These are phyloP conservation scores for Fusarium albosuccineum DNA, from an alignment of 2,329 filamentous ascomycete species.

Conservation along the genomic window DNA sequence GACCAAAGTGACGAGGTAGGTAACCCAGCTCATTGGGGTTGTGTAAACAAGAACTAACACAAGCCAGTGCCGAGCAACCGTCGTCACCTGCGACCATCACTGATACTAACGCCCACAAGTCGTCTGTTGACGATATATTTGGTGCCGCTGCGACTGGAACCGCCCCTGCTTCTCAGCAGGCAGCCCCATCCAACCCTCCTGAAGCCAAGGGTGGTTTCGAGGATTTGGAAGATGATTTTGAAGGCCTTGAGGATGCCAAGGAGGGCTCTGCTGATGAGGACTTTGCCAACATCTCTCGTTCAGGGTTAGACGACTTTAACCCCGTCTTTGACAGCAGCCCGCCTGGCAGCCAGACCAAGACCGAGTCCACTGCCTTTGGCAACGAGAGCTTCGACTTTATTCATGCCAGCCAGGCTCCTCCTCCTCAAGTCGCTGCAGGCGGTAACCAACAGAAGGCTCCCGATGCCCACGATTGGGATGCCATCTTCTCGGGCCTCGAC, in stretches of 20 bases:
- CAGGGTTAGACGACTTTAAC: slow-evolving; percentile 82
- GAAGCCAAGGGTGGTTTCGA: slow-evolving; percentile 71
- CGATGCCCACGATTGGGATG: slow-evolving; percentile 88
- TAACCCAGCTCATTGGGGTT: not conserved
- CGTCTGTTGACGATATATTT: slow-evolving; percentile 59
- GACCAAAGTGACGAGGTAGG: slow-evolving; percentile 45
- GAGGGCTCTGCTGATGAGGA: slow-evolving; percentile 85
- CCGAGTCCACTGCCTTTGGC: slow-evolving; percentile 64
- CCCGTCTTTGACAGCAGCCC: slow-evolving; percentile 82
- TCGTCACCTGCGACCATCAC: slow-evolving; percentile 51
- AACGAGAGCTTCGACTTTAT: slow-evolving; percentile 72
- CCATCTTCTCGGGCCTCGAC: slow-evolving; percentile 88
- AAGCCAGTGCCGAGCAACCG: slow-evolving; percentile 46
- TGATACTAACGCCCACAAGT: slow-evolving; percentile 45
- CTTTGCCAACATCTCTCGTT: slow-evolving; percentile 79
- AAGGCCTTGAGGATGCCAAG: slow-evolving; percentile 85
- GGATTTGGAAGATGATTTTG: slow-evolving; percentile 84
- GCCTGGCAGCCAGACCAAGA: slow-evolving; percentile 66
- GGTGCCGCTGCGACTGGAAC: slow-evolving; percentile 50
- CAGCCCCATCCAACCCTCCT: slow-evolving; percentile 50
- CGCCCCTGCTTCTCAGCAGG: slow-evolving; percentile 46
- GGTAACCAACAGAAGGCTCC: slow-evolving; percentile 55
- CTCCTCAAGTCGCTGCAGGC: slow-evolving; percentile 55
- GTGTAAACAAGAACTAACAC: slow-evolving; percentile 20
- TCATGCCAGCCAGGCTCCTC: slow-evolving; percentile 52